phyloP scores from a whole-genome alignment of 345 rosid genomes.

The Lepidium sativum region DNA sequence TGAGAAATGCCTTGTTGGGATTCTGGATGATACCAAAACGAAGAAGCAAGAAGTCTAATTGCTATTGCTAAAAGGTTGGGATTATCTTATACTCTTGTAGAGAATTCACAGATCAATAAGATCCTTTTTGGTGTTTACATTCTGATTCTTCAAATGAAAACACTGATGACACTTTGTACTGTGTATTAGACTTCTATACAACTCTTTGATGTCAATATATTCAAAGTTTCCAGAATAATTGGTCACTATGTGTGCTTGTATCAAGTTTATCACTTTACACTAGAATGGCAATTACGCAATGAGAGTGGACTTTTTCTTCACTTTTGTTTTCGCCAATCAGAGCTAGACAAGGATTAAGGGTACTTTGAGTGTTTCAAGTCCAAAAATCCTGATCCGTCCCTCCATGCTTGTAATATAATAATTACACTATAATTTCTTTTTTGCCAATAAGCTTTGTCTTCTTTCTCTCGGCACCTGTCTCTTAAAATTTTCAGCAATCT shows the following conservation, averaged over 20 bases:
- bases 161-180: neutral
- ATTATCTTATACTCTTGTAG: constrained; percentile 2
- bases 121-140: neutral
- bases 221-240: neutral
- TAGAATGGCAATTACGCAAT: neutral
- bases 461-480: neutral
- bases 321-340: neutral
- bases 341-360: constrained; percentile 3
- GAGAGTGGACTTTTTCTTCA: too few relatives aligned
- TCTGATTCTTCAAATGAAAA: constrained; percentile 20
- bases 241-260: neutral
- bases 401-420: neutral
- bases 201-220: constrained; percentile 17
- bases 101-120: constrained; percentile 1
- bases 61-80: neutral
- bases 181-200: neutral
- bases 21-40: constrained; percentile 56
- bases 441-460: constrained; percentile 10
- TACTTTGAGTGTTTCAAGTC: neutral
- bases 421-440: neutral
- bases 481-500: neutral
- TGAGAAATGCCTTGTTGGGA: constrained; percentile 82
- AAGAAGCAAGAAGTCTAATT: constrained; percentile 3
- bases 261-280: neutral
- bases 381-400: neutral